phyloP scores from a whole-genome alignment of 2,329 filamentous ascomycete species.

The Parascedosporium putredinis region DNA sequence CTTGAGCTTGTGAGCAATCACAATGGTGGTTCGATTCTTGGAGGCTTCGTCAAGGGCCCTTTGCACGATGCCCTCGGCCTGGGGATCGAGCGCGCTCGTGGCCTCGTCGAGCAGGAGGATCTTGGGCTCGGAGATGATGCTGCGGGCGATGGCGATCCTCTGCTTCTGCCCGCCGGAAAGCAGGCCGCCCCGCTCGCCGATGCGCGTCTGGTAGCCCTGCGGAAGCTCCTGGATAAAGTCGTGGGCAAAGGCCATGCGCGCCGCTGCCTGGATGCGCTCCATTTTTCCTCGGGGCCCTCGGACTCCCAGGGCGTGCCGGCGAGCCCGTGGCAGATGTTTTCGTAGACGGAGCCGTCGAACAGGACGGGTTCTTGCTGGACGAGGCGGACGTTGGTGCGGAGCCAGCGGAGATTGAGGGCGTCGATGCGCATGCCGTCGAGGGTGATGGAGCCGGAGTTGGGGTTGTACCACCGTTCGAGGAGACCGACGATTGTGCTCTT shows the following conservation, averaged over 20 bases:
- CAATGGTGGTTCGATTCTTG: slow-evolving; percentile 50
- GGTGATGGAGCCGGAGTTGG: slow-evolving; percentile 30
- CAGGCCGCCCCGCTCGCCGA: slow-evolving; percentile 55
- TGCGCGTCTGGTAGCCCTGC: slow-evolving; percentile 46
- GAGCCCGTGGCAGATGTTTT: slow-evolving; percentile 42
- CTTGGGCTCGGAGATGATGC: slow-evolving; percentile 51
- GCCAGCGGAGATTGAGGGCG: slow-evolving; percentile 38
- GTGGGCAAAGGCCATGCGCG: slow-evolving; percentile 38
- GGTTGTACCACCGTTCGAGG: slow-evolving; percentile 50
- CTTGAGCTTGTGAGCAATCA: slow-evolving; percentile 53
- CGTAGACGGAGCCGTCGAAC: slow-evolving; percentile 39
- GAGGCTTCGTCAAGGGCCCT: slow-evolving; percentile 42
- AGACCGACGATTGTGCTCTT: slow-evolving; percentile 49
- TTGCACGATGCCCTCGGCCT: slow-evolving; percentile 41
- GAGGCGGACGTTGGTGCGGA: slow-evolving; percentile 40
- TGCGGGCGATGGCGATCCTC: slow-evolving; percentile 55
- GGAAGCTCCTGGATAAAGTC: slow-evolving; percentile 42
- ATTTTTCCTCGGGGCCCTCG: slow-evolving; percentile 33
- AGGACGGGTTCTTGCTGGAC: slow-evolving; percentile 43
- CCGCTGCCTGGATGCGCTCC: slow-evolving; percentile 34
- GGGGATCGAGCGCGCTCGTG: slow-evolving; percentile 45
- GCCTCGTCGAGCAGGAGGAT: slow-evolving; percentile 61
- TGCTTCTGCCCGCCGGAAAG: slow-evolving; percentile 59
- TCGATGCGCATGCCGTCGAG: slow-evolving; percentile 31
- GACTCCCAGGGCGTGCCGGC: slow-evolving; percentile 23